These are phyloP conservation scores for Alternaria ethzedia DNA, from an alignment of 2,329 filamentous ascomycete species.

Conservation along the genomic window DNA sequence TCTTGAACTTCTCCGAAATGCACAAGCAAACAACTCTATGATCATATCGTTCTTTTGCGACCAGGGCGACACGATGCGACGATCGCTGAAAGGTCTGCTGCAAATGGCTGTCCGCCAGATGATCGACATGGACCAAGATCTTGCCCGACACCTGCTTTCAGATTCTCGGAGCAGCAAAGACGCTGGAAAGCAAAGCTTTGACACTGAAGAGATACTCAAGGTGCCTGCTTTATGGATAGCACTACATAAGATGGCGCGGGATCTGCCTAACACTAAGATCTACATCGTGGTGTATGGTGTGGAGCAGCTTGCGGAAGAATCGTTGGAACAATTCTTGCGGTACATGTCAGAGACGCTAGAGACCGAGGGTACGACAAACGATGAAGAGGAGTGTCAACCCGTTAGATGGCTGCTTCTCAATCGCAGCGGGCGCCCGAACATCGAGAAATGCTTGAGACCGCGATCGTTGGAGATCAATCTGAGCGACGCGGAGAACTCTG, in stretches of 20 bases:
- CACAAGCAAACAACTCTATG: conserved; percentile 7
- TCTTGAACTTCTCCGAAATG: conserved; percentile 17
- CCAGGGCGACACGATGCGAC: conserved; percentile 25
- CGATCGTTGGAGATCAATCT: conserved; percentile 26
- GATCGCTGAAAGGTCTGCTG: conserved; percentile 20
- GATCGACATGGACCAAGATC: conserved; percentile 23
- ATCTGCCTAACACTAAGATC: conserved; percentile 13
- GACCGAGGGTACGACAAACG: neutral
- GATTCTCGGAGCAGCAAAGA: conserved; percentile 26
- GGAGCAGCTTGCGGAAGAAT: conserved; percentile 29
- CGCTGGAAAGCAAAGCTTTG: conserved; percentile 22
- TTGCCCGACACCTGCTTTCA: conserved; percentile 26
- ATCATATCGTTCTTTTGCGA: conserved; percentile 32
- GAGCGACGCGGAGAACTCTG: conserved; percentile 22
- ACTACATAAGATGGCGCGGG: conserved; percentile 22
- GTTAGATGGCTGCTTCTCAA: conserved; percentile 30
- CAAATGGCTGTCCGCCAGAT: conserved; percentile 28
- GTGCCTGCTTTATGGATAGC: conserved; percentile 25
- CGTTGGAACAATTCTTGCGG: conserved; percentile 19
- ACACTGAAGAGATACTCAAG: conserved; percentile 21
- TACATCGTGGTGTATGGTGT: conserved; percentile 27
- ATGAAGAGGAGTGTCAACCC: conserved; percentile 1
- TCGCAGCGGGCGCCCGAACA: conserved; percentile 26
- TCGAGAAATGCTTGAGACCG: conserved; percentile 20
- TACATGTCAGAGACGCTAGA: conserved; percentile 13